Conservation (phyloP, 345 rosid genomes). For the Acer yangbiense region DNA sequence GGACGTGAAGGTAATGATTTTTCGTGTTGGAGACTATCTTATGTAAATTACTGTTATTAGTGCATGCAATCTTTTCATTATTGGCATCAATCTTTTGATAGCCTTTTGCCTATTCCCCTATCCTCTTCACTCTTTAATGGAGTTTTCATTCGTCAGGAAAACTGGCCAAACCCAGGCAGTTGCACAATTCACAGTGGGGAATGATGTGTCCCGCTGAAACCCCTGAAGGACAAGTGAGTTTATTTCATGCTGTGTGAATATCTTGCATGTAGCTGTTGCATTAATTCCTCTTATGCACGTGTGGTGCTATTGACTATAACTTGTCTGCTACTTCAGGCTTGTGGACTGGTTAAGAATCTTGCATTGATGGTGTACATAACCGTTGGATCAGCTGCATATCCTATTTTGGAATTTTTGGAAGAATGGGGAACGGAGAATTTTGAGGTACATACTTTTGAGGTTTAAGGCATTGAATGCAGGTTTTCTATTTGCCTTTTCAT, state of each 20-base stretch:
- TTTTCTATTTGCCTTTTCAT: background rate
- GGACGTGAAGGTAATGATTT: constrained; percentile 88
- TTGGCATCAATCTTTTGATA: background rate
- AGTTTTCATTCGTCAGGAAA: constrained; percentile 58
- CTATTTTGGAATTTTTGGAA: constrained; percentile 88
- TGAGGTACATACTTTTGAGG: constrained; percentile 55
- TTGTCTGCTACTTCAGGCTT: constrained; percentile 57
- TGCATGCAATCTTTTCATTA: background rate
- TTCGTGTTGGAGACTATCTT: background rate
- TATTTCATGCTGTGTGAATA: constrained; percentile 1
- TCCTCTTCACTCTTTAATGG: constrained; percentile 10
- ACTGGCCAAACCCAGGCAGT: constrained; percentile 96
- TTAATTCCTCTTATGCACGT: background rate
- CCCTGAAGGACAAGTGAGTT: constrained; percentile 97
- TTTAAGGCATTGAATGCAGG: background rate
- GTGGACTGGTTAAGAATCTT: constrained; percentile 96
- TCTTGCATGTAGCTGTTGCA: constrained; percentile 11
- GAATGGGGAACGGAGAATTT: constrained; percentile 99
- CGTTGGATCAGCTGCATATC: constrained; percentile 95
- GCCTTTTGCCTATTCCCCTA: background rate
- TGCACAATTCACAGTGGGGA: constrained; percentile 99
- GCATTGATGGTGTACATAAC: constrained; percentile 98
- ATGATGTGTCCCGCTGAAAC: constrained; percentile 99
- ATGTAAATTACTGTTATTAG: too few relatives aligned
- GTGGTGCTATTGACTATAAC: background rate